A percentile compares a stretch with the other conserved stretches of the same genome.
phyloP scores from a whole-genome alignment of 1,139 yeast species.

The Wickerhamiella infanticola region DNA sequence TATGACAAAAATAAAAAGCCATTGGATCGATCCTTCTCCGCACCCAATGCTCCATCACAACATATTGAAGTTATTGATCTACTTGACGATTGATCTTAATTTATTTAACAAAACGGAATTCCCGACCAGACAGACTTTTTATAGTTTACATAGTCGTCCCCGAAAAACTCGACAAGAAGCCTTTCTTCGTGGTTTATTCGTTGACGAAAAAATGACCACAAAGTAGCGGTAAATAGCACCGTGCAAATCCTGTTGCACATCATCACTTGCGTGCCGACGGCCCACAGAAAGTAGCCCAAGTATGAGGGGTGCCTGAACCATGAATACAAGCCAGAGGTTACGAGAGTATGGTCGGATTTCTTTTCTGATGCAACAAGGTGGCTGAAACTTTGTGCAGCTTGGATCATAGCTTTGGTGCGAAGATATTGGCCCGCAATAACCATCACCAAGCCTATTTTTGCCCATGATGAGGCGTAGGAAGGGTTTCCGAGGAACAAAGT shows the following conservation, averaged over 20 bases:
- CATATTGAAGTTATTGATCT: neutral
- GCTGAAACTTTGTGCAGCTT: constrained; percentile 78
- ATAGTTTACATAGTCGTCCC: constrained; percentile 44
- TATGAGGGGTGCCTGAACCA: constrained; percentile 75
- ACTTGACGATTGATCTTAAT: neutral
- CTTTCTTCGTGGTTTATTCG: constrained; percentile 59
- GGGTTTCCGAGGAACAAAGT: neutral
- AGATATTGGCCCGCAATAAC: constrained; percentile 46
- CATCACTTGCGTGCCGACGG: constrained; percentile 64
- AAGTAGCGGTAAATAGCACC: constrained; percentile 31
- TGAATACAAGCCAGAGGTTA: constrained; percentile 59
- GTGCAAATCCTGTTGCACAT: constrained; percentile 47
- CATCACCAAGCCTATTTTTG: constrained; percentile 31
- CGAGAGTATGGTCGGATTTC: constrained; percentile 41
- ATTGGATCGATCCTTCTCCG: too few species aligned
- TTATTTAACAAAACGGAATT: constrained; percentile 39
- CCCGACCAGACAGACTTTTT: constrained; percentile 35
- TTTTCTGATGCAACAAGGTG: constrained; percentile 53
- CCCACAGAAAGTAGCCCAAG: constrained; percentile 89
- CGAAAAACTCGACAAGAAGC: constrained; percentile 51
- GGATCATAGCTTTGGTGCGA: constrained; percentile 68
- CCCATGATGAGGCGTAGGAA: neutral
- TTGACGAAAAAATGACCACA: constrained; percentile 51
- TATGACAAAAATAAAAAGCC: too few species aligned
- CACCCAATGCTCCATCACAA: neutral